Evolutionary conservation across 257 asterid genomes (phyloP), one percentile per base, ranked within the genome.

Genomic region (Petunia axillaris): DNA sequence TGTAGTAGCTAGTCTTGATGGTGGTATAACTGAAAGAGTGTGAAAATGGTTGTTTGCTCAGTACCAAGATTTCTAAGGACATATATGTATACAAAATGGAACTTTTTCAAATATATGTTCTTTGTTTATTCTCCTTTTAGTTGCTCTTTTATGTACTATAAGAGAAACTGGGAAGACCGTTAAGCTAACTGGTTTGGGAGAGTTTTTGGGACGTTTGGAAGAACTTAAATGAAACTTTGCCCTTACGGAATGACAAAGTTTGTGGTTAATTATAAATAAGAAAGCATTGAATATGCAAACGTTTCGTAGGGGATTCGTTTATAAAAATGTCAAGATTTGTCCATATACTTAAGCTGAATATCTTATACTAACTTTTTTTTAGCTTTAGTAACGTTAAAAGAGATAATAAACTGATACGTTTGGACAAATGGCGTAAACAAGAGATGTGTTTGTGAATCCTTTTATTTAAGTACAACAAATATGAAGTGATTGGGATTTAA

Each of bases 261-360:
- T 59, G 11, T 44, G 1, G 39, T 5, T 71, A 48, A 48, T 25
- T 25, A 25, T 36, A 35, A 71, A 6, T 16, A 25, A 71, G 48
- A 11, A 35, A n/a, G 59, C 4, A 46, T 70, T 70, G 35, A 25
- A 48, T 46, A 70, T 70, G 59, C 10, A 9, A 25, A 71, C 44
- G 60, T 71, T 71, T 35, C 62, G 62, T 71, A 35, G 43, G 58
- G 3, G 37, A 48, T 50, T 71, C 10, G 60, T 48, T 71, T 25
- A 71, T 71, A 71, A 48, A 25, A 10, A 71, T 50, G 25, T 71
- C 46, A 48, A 71, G 1, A 48, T 50, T 53, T 71, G 77, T 71
- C 46, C 10, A 15, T 71, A 48, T 48, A 35, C 1, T 50, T 70
- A 48, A 16, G 11, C 9, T 25, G 6, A 70, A 70, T 25, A 70